A percentile compares a stretch with the other conserved stretches of the same genome.
Conservation (phyloP, 2,329 filamentous ascomycete genomes). For the Penicillium sp. region DNA sequence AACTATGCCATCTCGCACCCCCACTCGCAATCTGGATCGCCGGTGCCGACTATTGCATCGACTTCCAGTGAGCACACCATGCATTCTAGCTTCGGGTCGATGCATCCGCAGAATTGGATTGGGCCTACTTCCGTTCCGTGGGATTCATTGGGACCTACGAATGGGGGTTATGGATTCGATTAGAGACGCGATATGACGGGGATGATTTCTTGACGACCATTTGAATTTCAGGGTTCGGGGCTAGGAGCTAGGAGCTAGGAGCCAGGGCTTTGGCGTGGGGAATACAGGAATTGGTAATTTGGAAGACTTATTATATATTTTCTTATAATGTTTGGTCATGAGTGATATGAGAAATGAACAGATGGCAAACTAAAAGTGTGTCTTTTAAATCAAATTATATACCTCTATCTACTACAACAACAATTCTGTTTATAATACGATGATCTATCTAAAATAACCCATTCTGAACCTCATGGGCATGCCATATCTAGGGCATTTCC, state of each 20-base stretch:
- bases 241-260: too few species aligned
- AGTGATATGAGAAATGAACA: conserved; percentile 5
- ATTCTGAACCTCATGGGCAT: too few species aligned
- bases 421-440: neutral
- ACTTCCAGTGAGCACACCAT: conserved; percentile 20
- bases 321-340: conserved; percentile 3
- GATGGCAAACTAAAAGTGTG: neutral
- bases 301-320: neutral
- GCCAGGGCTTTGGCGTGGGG: neutral
- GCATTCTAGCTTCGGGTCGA: conserved; percentile 22
- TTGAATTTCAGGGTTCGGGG: neutral
- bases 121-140: conserved; percentile 30
- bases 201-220: neutral
- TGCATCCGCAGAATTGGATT: conserved; percentile 38
- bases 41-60: conserved; percentile 20
- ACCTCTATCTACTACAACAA: neutral
- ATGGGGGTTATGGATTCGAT: conserved; percentile 17
- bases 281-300: neutral
- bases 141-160: conserved; percentile 20
- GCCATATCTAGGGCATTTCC: neutral
- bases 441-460: too few species aligned
- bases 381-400: neutral
- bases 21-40: conserved; percentile 20
- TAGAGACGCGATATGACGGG: neutral
- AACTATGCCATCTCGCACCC: conserved; percentile 10